Evolutionary conservation across 257 asterid genomes (phyloP).

Genomic region (Petunia secreta): DNA sequence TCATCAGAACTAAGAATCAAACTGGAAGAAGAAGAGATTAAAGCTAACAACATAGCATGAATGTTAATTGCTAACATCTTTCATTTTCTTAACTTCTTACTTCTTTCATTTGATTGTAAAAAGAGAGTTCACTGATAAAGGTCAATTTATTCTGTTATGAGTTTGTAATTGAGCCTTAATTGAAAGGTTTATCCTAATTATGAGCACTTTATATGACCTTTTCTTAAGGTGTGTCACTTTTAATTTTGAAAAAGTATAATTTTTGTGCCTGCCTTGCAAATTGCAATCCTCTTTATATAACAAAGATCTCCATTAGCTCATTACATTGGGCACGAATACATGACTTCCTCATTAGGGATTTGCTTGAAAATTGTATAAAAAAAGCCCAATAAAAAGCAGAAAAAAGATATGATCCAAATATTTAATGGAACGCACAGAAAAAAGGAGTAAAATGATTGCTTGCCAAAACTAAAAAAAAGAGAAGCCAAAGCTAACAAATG

Average conservation of each 20-base stretch:
- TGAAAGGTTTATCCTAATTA: neutral
- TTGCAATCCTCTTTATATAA: neutral
- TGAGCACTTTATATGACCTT: neutral
- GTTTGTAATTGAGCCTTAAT: conserved; percentile 9
- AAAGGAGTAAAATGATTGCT: conserved; percentile 33
- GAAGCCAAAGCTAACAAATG: conserved; percentile 47
- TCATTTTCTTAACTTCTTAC: neutral
- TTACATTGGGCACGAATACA: neutral
- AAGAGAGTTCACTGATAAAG: neutral
- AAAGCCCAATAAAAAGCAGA: neutral
- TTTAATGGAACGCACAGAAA: neutral
- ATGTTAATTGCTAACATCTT: neutral
- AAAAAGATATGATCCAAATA: neutral
- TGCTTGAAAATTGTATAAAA: neutral
- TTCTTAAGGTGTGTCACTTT: neutral
- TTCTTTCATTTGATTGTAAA: neutral
- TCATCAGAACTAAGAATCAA: conserved; percentile 52
- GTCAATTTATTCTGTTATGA: neutral
- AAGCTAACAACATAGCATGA: neutral
- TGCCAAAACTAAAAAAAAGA: conserved; percentile 45
- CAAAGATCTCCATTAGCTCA: neutral
- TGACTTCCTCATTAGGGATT: neutral
- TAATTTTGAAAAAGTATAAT: neutral
- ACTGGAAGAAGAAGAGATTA: conserved; percentile 48
- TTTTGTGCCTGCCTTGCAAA: neutral